A percentile compares a stretch with the other conserved stretches of the same genome.
Evolutionary conservation across 202 grass and related monocot species (phyloP).

Genomic region (Schoenoplectus tabernaemontani): DNA sequence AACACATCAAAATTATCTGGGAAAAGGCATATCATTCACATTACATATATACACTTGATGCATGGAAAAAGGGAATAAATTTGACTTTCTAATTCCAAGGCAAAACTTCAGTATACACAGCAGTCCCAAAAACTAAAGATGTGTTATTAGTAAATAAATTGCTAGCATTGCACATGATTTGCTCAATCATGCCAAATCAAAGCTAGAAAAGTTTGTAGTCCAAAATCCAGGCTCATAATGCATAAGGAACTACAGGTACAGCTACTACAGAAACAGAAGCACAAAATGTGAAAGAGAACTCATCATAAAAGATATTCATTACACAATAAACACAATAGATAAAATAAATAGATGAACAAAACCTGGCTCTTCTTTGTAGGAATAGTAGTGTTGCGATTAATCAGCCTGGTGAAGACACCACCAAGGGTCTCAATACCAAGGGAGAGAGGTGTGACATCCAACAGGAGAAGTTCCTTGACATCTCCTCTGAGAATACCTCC

Average conservation of each 20-base stretch:
- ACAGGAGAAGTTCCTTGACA: constrained; percentile 89
- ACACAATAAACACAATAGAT: neutral
- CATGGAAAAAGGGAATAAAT: neutral
- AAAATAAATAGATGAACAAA: neutral
- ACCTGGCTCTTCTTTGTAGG: constrained; percentile 96
- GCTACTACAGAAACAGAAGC: neutral
- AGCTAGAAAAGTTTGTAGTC: neutral
- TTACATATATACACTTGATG: too few relatives aligned
- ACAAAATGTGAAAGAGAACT: neutral
- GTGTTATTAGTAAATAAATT: neutral
- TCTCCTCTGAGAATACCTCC: constrained; percentile 91
- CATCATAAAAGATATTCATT: neutral
- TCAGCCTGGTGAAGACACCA: constrained; percentile 89
- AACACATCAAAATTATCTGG: neutral
- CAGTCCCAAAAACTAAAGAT: neutral
- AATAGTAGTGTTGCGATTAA: constrained; percentile 93
- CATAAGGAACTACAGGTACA: neutral
- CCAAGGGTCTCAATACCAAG: constrained; percentile 97
- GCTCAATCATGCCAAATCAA: neutral
- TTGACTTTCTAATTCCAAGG: neutral
- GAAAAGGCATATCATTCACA: neutral
- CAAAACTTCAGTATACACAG: neutral
- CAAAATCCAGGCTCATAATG: neutral
- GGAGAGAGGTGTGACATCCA: constrained; percentile 89
- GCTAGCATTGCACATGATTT: neutral